A percentile compares a stretch with the other conserved stretches of the same genome.
Evolutionary conservation across 2,329 filamentous ascomycete genomes (phyloP).

Genomic region (Leptodontidium sp.): DNA sequence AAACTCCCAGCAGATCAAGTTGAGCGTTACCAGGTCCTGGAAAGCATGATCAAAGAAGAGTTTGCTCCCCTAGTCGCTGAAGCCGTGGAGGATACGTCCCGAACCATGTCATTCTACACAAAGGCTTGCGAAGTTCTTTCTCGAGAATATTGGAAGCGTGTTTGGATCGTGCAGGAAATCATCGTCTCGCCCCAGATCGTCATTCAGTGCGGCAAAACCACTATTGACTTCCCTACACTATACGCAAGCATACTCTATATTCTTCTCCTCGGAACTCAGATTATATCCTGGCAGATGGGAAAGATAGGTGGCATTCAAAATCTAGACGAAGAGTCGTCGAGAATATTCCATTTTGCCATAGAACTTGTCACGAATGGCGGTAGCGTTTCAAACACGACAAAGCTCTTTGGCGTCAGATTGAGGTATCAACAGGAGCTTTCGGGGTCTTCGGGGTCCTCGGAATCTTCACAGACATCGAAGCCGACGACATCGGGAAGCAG

Average conservation of each 20-base stretch:
- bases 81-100: slow-evolving; percentile 2
- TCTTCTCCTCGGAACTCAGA: background rate
- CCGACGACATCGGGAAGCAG: background rate
- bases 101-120: slow-evolving; percentile 1
- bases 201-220: slow-evolving; percentile 11
- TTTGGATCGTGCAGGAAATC: slow-evolving; percentile 25
- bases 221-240: slow-evolving; percentile 5
- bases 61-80: background rate
- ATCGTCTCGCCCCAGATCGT: slow-evolving; percentile 15
- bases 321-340: background rate
- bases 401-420: slow-evolving; percentile 9
- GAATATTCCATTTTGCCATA: background rate
- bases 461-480: background rate
- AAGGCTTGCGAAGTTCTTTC: slow-evolving; percentile 1
- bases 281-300: background rate
- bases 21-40: background rate
- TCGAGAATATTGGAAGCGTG: slow-evolving; percentile 19
- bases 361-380: background rate
- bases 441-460: background rate
- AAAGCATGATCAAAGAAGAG: background rate
- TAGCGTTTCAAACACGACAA: background rate
- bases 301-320: background rate
- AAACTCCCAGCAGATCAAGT: background rate
- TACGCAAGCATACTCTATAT: slow-evolving; percentile 13
- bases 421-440: background rate